phyloP scores from a whole-genome alignment of 257 asterid species.

The Schizonepeta tenuifolia region DNA sequence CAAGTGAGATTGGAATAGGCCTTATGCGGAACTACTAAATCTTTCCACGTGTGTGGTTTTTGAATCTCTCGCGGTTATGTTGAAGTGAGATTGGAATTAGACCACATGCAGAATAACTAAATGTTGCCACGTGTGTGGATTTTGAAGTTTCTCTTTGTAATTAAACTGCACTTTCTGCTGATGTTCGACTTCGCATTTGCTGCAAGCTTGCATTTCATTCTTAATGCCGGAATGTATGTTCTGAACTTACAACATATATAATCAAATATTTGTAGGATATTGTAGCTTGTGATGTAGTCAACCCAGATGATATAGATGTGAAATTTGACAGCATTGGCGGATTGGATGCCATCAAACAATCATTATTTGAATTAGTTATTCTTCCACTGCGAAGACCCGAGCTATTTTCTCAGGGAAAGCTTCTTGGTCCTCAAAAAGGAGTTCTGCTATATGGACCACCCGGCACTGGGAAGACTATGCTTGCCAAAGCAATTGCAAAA shows the following conservation, averaged over 20 bases:
- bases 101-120: background rate
- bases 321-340: constrained; percentile 78
- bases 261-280: constrained; percentile 59
- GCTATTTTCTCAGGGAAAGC: constrained; percentile 83
- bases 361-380: constrained; percentile 78
- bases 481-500: constrained; percentile 94
- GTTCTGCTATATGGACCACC: constrained; percentile 93
- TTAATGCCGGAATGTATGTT: background rate
- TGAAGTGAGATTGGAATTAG: background rate
- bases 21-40: background rate
- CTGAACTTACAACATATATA: constrained; percentile 13
- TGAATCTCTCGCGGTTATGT: background rate
- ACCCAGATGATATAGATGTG: constrained; percentile 87
- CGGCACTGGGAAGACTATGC: constrained; percentile 98
- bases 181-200: background rate
- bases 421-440: constrained; percentile 93
- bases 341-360: constrained; percentile 76
- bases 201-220: constrained; percentile 13
- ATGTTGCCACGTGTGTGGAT: too few species aligned
- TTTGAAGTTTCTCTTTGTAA: background rate
- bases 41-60: background rate
- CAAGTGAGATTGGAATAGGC: background rate
- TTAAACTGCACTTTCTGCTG: background rate
- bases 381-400: constrained; percentile 88
- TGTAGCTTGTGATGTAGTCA: constrained; percentile 88